phyloP scores from a whole-genome alignment of 768 basidiomycete genomes.

The Suillus variegatus region DNA sequence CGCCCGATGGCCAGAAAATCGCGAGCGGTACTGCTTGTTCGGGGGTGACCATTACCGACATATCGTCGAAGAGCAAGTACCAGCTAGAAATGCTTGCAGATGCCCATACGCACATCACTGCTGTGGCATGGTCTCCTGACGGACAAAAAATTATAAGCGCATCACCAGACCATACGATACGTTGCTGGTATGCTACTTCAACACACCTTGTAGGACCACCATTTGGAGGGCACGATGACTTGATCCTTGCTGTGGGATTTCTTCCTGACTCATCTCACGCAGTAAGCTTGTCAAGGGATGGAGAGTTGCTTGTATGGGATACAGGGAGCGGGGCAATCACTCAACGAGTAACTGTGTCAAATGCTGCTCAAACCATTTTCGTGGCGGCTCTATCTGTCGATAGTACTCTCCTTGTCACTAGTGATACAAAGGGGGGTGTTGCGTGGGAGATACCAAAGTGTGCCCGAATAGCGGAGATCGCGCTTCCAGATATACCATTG shows the following conservation, averaged over 20 bases:
- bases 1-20: not conserved
- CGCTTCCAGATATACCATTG: not conserved
- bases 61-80: not conserved
- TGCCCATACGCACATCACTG: not conserved
- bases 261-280: not conserved
- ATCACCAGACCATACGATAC: conserved; percentile 29
- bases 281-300: conserved; percentile 1
- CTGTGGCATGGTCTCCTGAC: conserved; percentile 32
- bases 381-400: not conserved
- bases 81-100: not conserved
- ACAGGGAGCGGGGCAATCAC: not conserved
- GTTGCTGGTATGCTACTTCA: conserved; percentile 26
- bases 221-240: conserved; percentile 22
- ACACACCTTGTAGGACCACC: conserved; percentile 24
- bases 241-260: not conserved
- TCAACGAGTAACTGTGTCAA: not conserved
- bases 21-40: conserved; percentile 2
- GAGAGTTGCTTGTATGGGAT: not conserved
- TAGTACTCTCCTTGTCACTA: not conserved
- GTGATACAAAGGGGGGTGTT: not conserved
- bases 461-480: not conserved
- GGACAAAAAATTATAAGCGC: conserved; percentile 27
- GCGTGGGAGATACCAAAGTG: conserved; percentile 1
- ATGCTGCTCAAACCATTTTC: not conserved
- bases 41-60: conserved; percentile 2